phyloP scores from a whole-genome alignment of 164 flowering plant genomes.

The Magnolia kwangsiensis region DNA sequence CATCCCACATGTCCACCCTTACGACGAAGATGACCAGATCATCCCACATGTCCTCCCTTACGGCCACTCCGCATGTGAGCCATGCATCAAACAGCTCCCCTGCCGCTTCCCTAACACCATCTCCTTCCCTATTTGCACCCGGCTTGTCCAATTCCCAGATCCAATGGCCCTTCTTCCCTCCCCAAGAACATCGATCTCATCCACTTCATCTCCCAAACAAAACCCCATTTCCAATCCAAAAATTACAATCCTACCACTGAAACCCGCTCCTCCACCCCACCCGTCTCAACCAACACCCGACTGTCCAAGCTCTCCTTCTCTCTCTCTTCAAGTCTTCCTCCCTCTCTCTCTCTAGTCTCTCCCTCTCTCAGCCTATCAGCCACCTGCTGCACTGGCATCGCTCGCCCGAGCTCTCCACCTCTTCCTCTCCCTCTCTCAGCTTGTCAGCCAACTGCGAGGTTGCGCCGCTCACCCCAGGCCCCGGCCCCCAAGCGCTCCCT shows the following conservation, averaged over 20 bases:
- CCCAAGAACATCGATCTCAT: conserved; percentile 97
- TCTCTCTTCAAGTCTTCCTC: too few species aligned
- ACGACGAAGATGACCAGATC: conserved; percentile 32
- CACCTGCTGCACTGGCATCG: too few species aligned
- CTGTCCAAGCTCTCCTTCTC: too few species aligned
- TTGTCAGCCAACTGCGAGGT: too few species aligned
- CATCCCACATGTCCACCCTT: conserved; percentile 81
- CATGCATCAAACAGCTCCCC: conserved; percentile 57
- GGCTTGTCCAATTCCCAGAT: conserved; percentile 51
- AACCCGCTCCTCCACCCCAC: background rate
- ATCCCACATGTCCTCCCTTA: conserved; percentile 87
- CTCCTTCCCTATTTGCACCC: conserved; percentile 84
- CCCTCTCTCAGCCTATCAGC: too few species aligned
- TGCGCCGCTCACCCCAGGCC: too few species aligned
- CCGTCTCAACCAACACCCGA: background rate
- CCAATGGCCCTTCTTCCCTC: conserved; percentile 58
- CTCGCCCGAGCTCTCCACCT: too few species aligned
- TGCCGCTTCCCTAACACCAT: conserved; percentile 47
- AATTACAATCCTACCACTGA: background rate
- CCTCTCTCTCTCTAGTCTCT: too few species aligned
- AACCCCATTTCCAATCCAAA: conserved; percentile 14
- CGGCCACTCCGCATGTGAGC: conserved; percentile 80
- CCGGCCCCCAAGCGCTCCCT: too few species aligned
- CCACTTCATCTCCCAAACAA: conserved; percentile 30
- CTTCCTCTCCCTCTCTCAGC: too few species aligned